A percentile compares a stretch with the other conserved stretches of the same genome.
These are phyloP conservation scores for Mycena polygramma DNA, from an alignment of 768 basidiomycete species.

Conservation along the genomic window DNA sequence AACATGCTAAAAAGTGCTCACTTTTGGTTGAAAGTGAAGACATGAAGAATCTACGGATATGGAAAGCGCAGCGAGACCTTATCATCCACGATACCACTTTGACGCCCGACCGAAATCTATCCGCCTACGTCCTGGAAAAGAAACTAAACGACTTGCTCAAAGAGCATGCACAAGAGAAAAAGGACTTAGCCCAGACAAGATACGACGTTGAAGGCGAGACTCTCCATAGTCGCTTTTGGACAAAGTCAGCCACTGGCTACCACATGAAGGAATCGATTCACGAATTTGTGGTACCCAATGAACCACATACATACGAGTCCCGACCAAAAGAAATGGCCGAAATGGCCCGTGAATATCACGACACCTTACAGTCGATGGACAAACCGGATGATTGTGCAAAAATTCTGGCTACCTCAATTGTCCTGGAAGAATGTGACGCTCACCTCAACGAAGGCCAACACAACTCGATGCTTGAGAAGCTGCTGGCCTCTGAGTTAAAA, in stretches of 20 bases:
- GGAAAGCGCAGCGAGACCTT: background rate
- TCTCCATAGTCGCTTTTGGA: background rate
- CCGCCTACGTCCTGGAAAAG: background rate
- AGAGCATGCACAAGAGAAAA: background rate
- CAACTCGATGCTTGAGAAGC: background rate
- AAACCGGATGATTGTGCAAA: background rate
- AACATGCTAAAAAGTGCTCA: background rate
- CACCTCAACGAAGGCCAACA: background rate
- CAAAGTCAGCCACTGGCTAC: background rate
- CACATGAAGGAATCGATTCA: constrained; percentile 1
- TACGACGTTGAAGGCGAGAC: constrained; percentile 2
- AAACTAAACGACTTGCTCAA: background rate
- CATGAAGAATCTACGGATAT: background rate
- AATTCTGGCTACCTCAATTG: background rate
- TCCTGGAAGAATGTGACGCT: background rate
- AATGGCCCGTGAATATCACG: background rate
- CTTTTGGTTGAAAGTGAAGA: background rate
- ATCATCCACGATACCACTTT: background rate
- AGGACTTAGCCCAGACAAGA: background rate
- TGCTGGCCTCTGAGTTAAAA: background rate
- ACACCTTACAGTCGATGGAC: background rate
- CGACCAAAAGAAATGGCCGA: background rate
- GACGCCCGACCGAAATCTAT: background rate
- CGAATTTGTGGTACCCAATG: background rate
- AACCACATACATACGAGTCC: background rate